A percentile compares a stretch with the other conserved stretches of the same genome.
These are phyloP conservation scores for Coffea canephora DNA, from an alignment of 257 asterid species.

Conservation along the genomic window DNA sequence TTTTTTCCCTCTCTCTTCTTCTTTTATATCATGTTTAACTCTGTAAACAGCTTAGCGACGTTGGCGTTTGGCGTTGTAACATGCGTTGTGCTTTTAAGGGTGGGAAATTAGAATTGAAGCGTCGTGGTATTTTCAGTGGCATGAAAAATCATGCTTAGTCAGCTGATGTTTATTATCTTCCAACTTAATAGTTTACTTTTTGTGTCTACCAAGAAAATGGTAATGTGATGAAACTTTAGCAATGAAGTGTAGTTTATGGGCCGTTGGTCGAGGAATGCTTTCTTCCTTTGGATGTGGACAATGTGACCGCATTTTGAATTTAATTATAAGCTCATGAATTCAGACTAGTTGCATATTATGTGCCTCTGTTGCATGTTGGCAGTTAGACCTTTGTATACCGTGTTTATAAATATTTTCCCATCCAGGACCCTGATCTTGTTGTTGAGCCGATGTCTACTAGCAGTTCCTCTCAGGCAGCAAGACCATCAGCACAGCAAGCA, in stretches of 20 bases:
- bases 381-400: conserved; percentile 1
- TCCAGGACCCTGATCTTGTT: conserved; percentile 71
- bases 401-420: conserved; percentile 2
- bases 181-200: not conserved
- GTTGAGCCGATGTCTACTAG: conserved; percentile 72
- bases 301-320: not conserved
- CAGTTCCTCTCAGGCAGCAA: conserved; percentile 61
- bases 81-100: not conserved
- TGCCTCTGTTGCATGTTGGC: not conserved
- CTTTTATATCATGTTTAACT: not conserved
- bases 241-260: not conserved
- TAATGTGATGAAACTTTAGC: not conserved
- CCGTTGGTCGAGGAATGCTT: not conserved
- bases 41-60: not conserved
- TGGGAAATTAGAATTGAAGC: not conserved
- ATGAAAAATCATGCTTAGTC: not conserved
- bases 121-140: not conserved
- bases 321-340: not conserved
- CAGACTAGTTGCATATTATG: not conserved
- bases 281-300: not conserved
- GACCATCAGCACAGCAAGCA: conserved; percentile 48
- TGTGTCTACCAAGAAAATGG: not conserved
- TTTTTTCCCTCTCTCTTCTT: not conserved
- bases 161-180: not conserved
- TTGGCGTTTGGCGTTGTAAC: not conserved